phyloP scores from a whole-genome alignment of 805 yeast species.

The Teunomyces stri region DNA sequence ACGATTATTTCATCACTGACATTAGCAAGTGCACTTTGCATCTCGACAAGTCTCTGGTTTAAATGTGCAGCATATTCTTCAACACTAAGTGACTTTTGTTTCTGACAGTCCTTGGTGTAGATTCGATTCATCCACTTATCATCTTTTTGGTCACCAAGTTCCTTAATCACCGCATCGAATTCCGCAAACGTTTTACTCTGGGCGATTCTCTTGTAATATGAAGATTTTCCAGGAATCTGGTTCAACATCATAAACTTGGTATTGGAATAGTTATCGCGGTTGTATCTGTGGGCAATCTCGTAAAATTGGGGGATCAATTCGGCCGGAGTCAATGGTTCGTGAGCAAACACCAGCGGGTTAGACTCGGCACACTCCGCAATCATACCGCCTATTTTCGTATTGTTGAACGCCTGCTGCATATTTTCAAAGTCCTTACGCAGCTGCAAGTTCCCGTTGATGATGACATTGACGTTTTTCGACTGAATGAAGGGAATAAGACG shows the following conservation, averaged over 20 bases:
- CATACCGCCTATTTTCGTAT: slow-evolving; percentile 78
- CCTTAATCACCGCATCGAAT: slow-evolving; percentile 36
- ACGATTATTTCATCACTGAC: slow-evolving; percentile 1
- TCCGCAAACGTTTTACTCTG: slow-evolving; percentile 56
- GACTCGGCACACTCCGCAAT: slow-evolving; percentile 87
- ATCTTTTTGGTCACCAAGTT: slow-evolving; percentile 32
- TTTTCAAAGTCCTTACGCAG: slow-evolving; percentile 51
- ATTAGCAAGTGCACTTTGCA: slow-evolving; percentile 5
- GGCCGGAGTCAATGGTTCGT: slow-evolving; percentile 50
- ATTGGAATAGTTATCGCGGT: slow-evolving; percentile 56
- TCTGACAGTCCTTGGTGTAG: slow-evolving; percentile 30
- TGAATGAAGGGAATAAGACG: slow-evolving; percentile 62
- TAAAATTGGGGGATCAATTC: slow-evolving; percentile 55
- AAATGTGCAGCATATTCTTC: slow-evolving; percentile 13
- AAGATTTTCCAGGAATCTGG: slow-evolving; percentile 74
- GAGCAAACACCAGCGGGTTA: slow-evolving; percentile 74
- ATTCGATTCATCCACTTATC: slow-evolving; percentile 17
- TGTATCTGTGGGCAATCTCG: slow-evolving; percentile 51
- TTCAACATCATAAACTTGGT: slow-evolving; percentile 79
- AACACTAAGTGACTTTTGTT: slow-evolving; percentile 21
- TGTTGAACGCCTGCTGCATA: slow-evolving; percentile 52
- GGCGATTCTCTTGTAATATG: slow-evolving; percentile 55
- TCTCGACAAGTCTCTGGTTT: slow-evolving; percentile 7
- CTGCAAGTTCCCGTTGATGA: slow-evolving; percentile 77
- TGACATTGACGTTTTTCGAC: slow-evolving; percentile 62